Base-by-base conservation (phyloP, 441 rosid genomes). In the Erysimum cheiri region DNA sequence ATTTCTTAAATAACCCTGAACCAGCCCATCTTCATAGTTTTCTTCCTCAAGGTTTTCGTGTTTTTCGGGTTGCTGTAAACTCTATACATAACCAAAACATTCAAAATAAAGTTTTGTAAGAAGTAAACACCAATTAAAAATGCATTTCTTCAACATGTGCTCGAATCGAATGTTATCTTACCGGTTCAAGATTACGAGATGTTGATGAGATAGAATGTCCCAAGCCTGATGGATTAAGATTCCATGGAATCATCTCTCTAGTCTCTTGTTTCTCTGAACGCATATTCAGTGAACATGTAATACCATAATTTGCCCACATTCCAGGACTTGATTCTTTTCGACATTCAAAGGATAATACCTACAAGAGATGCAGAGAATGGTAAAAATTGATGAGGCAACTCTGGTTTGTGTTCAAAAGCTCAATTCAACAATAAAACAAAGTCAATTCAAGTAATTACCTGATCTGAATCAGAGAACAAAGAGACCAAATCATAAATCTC, bases 391-490 rank as follows among this genome's bases (percentile, higher is more conserved):
- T 31, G n/a, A 54, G 37, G 48, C 19, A 43, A 32, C 31, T 66
- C 55, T 67, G 44, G 9, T 56, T 7, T 8, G 29, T 55, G 17
- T 8, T 11, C 11, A 50, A 24, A 5, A 56, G 12, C 60, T 15
- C 53, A 17, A 41, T 29, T 11, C 4, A 14, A 8, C 29, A 60
- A 59, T 6, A 14, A 19, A 59, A 24, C 29, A 54, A 33, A 67
- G 58, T 35, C 64, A 67, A 33, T 60, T 60, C 4, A 15, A 50
- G 50, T 29, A 6, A 12, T n/a, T 60, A 90, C 97, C 98, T 90
- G 89, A 77, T 90, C 88, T 66, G 91, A 88, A 73, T 83, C 88
- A 40, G 80, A 77, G 80, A 90, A 85, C 37, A 85, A 69, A 69
- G 93, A 81, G 76, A 81, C 84, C 69, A 84, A 78, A 69, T 72